Conservation (phyloP, 2,329 filamentous ascomycete genomes). For the Ophiosphaerella narmari region DNA sequence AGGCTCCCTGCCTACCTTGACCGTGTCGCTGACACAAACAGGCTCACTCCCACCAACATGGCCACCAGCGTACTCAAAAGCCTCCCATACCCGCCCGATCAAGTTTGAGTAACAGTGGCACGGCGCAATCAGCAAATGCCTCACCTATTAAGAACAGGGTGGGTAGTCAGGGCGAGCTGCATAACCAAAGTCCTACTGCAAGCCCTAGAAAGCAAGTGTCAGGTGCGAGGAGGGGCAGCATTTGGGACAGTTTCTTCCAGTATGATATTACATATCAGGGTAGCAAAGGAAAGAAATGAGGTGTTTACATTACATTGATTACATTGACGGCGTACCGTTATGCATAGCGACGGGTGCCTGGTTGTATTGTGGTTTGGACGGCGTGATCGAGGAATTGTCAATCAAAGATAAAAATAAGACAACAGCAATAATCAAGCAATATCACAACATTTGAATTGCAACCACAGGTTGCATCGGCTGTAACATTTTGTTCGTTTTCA, state of each 20-base stretch:
- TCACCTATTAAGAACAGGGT: conserved; percentile 23
- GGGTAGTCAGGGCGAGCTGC: conserved; percentile 10
- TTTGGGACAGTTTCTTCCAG: conserved; percentile 48
- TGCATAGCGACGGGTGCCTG: not conserved
- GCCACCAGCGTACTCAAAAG: conserved; percentile 21
- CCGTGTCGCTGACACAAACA: conserved; percentile 14
- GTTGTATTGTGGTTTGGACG: too few species aligned
- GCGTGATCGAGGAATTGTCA: too few species aligned
- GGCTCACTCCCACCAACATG: conserved; percentile 4
- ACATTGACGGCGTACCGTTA: not conserved
- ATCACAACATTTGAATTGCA: too few species aligned
- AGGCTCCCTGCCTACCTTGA: conserved; percentile 24
- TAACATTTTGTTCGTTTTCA: too few species aligned
- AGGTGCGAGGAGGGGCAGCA: conserved; percentile 33
- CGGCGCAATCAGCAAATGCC: conserved; percentile 13
- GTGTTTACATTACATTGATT: not conserved
- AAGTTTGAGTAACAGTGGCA: conserved; percentile 9
- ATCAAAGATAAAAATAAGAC: too few species aligned
- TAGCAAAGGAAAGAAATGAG: conserved; percentile 33
- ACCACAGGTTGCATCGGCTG: too few species aligned
- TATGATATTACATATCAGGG: conserved; percentile 47
- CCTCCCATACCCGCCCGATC: conserved; percentile 14
- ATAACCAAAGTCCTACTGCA: conserved; percentile 22
- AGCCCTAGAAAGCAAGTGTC: conserved; percentile 26
- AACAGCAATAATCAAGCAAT: too few species aligned